Evolutionary conservation across 2,329 filamentous ascomycete species (phyloP).

Genomic region (Fusarium sp.): DNA sequence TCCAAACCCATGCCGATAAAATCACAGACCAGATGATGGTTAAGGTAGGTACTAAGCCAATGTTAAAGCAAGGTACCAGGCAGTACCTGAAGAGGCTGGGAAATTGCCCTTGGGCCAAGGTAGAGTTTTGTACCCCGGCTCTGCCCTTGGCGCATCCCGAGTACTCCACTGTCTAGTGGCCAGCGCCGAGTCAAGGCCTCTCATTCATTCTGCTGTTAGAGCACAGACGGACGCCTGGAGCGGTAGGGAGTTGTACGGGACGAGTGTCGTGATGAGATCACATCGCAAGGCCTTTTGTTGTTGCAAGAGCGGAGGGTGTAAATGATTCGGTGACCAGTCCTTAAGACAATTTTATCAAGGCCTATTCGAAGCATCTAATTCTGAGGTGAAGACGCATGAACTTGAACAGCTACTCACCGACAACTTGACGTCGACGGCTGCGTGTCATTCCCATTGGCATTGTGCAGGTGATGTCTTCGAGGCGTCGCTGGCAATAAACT

Average conservation of each 20-base stretch:
- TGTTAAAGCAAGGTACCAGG: constrained; percentile 8
- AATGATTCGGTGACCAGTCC: background rate
- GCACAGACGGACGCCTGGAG: constrained; percentile 28
- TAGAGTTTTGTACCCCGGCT: constrained; percentile 37
- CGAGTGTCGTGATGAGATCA: background rate
- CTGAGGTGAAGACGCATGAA: background rate
- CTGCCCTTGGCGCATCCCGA: constrained; percentile 23
- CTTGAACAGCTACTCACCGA: constrained; percentile 14
- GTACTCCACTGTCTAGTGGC: constrained; percentile 38
- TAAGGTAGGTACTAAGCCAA: no score
- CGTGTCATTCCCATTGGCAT: background rate
- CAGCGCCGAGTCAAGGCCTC: constrained; percentile 39
- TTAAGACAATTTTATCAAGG: background rate
- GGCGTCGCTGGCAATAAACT: constrained; percentile 10
- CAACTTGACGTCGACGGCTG: constrained; percentile 26
- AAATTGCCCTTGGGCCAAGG: constrained; percentile 36
- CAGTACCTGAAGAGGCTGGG: constrained; percentile 39
- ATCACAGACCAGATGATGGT: constrained; percentile 27
- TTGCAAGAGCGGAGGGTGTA: background rate
- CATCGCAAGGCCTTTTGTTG: constrained; percentile 1
- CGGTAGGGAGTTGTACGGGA: background rate
- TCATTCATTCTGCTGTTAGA: constrained; percentile 23
- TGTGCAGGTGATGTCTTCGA: constrained; percentile 24
- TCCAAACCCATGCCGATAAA: constrained; percentile 27
- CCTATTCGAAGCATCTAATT: background rate